Conservation (phyloP, 257 asterid genomes). For the Penstemon newberryi region DNA sequence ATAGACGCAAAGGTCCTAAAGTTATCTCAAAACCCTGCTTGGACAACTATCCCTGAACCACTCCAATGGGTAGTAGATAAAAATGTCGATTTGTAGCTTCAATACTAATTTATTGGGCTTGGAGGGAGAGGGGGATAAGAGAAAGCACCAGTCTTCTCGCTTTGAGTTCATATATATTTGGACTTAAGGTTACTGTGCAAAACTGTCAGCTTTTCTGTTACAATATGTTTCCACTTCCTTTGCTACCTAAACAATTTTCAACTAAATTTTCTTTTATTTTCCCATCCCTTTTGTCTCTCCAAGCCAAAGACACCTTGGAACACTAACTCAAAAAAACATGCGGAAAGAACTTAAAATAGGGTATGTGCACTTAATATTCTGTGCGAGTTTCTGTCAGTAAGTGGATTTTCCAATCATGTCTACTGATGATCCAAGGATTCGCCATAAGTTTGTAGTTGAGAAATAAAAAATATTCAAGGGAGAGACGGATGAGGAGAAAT, state of each 20-base stretch:
- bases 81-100: background rate
- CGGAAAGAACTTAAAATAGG: too few species aligned
- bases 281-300: background rate
- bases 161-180: background rate
- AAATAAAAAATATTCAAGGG: slow-evolving; percentile 4
- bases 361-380: too few species aligned
- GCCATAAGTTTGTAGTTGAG: background rate
- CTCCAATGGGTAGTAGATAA: background rate
- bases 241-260: background rate
- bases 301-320: background rate
- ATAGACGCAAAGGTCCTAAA: background rate
- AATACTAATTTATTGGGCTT: background rate
- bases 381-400: slow-evolving; percentile 28
- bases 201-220: background rate
- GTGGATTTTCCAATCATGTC: slow-evolving; percentile 30
- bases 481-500: slow-evolving; percentile 4
- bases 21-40: background rate
- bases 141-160: background rate
- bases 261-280: background rate
- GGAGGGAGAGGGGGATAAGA: background rate
- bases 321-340: background rate
- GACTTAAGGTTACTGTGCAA: background rate
- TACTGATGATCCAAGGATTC: slow-evolving; percentile 20
- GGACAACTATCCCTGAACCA: background rate
- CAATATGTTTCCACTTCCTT: slow-evolving; percentile 1